Percentiles rank a stretch among this genome's conserved stretches.
Evolutionary conservation across 441 rosid genomes (phyloP).

Genomic region (Manihot esculenta): DNA sequence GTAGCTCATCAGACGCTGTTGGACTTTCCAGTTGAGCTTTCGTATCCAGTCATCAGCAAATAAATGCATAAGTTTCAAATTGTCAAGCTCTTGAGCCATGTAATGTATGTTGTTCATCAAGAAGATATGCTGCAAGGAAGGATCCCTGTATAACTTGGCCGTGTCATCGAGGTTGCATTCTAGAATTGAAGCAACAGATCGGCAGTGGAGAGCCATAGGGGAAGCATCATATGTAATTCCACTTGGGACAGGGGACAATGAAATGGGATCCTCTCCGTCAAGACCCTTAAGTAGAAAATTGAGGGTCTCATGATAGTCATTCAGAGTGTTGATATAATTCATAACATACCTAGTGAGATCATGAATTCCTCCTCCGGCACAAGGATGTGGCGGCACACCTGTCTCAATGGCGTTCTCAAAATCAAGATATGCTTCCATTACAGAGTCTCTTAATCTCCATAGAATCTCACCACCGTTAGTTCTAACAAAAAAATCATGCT

Average conservation of each 20-base stretch:
- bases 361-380: slow-evolving; percentile 74
- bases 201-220: slow-evolving; percentile 50
- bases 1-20: slow-evolving; percentile 64
- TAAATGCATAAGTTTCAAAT: slow-evolving; percentile 55
- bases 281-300: slow-evolving; percentile 55
- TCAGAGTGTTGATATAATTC: slow-evolving; percentile 68
- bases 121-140: slow-evolving; percentile 72
- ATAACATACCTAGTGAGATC: slow-evolving; percentile 76
- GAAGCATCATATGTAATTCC: slow-evolving; percentile 32
- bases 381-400: slow-evolving; percentile 47
- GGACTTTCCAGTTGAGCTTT: slow-evolving; percentile 77
- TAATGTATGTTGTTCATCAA: slow-evolving; percentile 86
- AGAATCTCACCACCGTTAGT: slow-evolving; percentile 57
- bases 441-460: slow-evolving; percentile 62
- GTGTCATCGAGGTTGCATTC: slow-evolving; percentile 67
- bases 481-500: slow-evolving; percentile 50
- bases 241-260: slow-evolving; percentile 40
- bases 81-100: slow-evolving; percentile 77
- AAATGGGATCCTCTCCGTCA: slow-evolving; percentile 28
- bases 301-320: slow-evolving; percentile 61
- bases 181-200: slow-evolving; percentile 55
- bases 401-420: slow-evolving; percentile 69
- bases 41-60: slow-evolving; percentile 80
- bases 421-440: slow-evolving; percentile 61
- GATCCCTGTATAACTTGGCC: slow-evolving; percentile 62